Evolutionary conservation across 164 flowering plant species (phyloP).

Genomic region (Liriodendron chinense): DNA sequence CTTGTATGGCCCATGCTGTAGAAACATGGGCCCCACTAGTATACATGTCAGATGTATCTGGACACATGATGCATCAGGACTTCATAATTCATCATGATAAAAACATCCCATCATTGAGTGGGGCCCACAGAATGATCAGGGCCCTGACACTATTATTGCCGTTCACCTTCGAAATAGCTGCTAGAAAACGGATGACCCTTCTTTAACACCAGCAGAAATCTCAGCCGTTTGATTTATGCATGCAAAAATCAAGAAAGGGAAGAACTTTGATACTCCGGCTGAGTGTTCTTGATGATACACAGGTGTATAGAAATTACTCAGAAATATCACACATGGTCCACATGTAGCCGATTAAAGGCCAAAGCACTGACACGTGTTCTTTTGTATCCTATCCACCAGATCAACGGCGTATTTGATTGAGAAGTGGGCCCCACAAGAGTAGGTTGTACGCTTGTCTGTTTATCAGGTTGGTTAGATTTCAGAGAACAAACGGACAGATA

Average conservation of each 20-base stretch:
- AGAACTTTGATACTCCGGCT: no score
- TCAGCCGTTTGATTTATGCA: not conserved
- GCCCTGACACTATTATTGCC: not conserved
- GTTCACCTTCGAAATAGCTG: not conserved
- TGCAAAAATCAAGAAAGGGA: no score
- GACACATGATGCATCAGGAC: not conserved
- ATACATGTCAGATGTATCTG: not conserved
- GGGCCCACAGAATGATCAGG: conserved; percentile 6
- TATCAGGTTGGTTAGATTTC: not conserved
- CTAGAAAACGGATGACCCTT: conserved; percentile 3
- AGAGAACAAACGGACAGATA: not conserved
- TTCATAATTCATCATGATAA: no score
- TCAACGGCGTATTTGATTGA: no score
- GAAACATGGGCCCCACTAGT: not conserved
- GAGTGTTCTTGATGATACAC: no score
- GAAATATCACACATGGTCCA: no score
- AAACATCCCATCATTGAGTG: not conserved
- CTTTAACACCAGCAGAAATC: not conserved
- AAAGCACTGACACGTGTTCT: no score
- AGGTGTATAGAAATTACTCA: no score
- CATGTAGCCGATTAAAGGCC: no score
- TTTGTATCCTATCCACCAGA: no score
- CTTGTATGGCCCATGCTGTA: not conserved
- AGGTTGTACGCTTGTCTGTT: no score
- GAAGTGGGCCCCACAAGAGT: no score